Evolutionary conservation across 106 monocot species (phyloP), one percentile per base, ranked within the genome.

Genomic region (Triglochin maritima): DNA sequence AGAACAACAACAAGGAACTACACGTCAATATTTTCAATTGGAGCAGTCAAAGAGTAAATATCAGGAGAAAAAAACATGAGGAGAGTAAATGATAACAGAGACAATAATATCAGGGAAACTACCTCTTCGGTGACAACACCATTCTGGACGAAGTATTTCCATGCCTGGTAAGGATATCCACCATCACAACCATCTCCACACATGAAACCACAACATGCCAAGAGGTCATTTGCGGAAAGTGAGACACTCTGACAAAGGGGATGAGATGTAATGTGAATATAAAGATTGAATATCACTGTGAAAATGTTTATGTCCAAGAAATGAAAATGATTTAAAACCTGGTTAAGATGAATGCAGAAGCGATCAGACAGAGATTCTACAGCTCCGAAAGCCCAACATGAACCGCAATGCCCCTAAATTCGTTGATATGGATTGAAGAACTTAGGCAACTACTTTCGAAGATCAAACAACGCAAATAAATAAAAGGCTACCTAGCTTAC

Each of bases 131-230:
- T 92, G 67, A 98, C 96, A 77, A 98, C 82, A 72, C 96, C 96
- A 76, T 57, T 84, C 51, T 81, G 76, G 47, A 92, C 80, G 71
- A 98, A 84, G 81, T 98, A 98, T 1, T 70, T 57, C 96, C 96
- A 98, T 45, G 96, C 96, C 58, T 71, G 64, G 48, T 91, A 83
- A 41, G 96, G 91, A 70, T 84, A 98, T 7, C 91, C 96, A 69
- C 96, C 96, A 70, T 98, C 96, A 60, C 96, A 98, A n/a, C 96
- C 96, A 75, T 91, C 91, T 29, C 96, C 96, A 64, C 96, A 92
- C 87, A 88, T 78, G 42, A 88, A 82, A 58, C 96, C 91, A 75
- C 96, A 98, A 59, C 96, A 92, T 46, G 91, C 62, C 74, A 98
- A 67, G 49, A 98, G 84, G 62, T 98, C 96, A 75, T 98, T 98